phyloP scores from a whole-genome alignment of 2,329 filamentous ascomycete species.

The Leptosphaerulina australis region DNA sequence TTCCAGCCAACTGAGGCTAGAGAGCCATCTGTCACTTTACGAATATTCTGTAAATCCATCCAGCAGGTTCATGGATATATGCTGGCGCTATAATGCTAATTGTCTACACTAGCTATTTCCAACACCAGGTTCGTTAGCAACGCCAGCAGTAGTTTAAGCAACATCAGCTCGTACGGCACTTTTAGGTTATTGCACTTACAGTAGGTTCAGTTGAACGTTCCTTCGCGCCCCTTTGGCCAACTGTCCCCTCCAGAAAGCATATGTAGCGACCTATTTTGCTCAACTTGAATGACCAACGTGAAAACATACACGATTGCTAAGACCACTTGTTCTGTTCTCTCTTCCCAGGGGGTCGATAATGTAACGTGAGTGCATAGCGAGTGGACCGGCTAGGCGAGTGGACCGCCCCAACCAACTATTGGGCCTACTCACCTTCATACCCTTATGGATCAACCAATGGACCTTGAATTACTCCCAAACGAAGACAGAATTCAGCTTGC shows the following conservation, averaged over 20 bases:
- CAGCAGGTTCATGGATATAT: background rate
- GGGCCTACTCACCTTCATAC: no score
- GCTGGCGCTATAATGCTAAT: background rate
- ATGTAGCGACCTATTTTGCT: no score
- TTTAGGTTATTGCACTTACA: background rate
- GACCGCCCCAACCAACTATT: no score
- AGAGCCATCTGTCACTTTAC: background rate
- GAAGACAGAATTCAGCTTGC: background rate
- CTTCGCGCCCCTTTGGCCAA: background rate
- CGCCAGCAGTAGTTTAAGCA: constrained; percentile 1
- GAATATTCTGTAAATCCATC: constrained; percentile 6
- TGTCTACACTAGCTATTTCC: constrained; percentile 10
- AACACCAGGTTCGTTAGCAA: background rate
- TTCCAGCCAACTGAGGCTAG: background rate
- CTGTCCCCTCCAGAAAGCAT: no score
- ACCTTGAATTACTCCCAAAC: background rate
- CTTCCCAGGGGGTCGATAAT: no score
- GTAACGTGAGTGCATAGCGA: no score
- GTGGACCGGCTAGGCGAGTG: no score
- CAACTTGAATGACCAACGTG: no score
- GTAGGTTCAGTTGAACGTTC: background rate
- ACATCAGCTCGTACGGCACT: background rate
- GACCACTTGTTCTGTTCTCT: no score
- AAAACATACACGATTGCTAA: no score
- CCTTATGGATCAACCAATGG: no score